These are phyloP conservation scores for Penicillium sp. DNA, from an alignment of 2,329 filamentous ascomycete species.

Conservation along the genomic window DNA sequence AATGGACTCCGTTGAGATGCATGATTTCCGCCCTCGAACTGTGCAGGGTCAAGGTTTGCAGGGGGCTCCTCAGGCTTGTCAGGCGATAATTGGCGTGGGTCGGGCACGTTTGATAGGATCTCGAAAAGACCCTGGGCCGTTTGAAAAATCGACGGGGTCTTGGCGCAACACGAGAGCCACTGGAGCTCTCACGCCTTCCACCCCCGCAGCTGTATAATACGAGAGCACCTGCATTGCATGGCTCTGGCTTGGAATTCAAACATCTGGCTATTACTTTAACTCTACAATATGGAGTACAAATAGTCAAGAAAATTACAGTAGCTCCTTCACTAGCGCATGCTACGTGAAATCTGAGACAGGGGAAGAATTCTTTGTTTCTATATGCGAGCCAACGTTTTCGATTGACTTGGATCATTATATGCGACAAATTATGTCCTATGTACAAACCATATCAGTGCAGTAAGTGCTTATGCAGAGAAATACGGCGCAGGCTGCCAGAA, in stretches of 20 bases:
- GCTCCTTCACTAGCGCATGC: not conserved
- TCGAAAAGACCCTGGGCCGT: not conserved
- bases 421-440: not conserved
- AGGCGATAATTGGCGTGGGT: not conserved
- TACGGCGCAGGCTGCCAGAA: constrained; percentile 58
- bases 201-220: not conserved
- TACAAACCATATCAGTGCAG: not conserved
- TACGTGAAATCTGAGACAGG: not conserved
- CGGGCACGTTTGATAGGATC: not conserved
- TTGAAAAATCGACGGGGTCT: not conserved
- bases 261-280: too few relatives aligned
- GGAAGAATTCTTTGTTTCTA: not conserved
- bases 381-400: not conserved
- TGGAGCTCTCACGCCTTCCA: not conserved
- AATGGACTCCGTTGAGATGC: too few relatives aligned
- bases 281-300: too few relatives aligned
- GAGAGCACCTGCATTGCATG: not conserved
- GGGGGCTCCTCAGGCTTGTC: not conserved
- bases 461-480: constrained; percentile 8
- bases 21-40: too few relatives aligned
- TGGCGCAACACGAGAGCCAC: not conserved
- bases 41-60: not conserved
- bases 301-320: too few relatives aligned
- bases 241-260: not conserved
- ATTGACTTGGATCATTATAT: not conserved